Base-by-base conservation (phyloP, 2,329 filamentous ascomycete species). In the Fusarium haematococcum region DNA sequence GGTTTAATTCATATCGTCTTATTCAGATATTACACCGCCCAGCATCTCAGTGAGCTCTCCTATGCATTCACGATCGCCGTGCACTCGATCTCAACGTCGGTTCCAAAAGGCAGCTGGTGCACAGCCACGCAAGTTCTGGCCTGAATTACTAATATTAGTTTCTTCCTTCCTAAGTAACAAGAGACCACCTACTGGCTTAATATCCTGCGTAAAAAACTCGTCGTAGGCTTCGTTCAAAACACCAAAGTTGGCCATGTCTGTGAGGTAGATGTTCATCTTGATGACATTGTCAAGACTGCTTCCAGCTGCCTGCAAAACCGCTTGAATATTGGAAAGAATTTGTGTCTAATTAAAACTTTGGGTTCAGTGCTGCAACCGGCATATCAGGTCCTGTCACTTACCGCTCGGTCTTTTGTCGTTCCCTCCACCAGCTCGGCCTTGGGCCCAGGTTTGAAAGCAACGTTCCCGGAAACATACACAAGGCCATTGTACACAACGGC, bases 81-180 rank as follows among this genome's bases (percentile, higher is more conserved):
- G 6, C 39, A 43, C 39, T 43, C 39, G 6, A 43, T 43, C 39
- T 43, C 39, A 14, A 43, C 39, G 2, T 43, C 39, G 1, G 39
- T 43, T 14, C 39, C 39, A 8, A 43, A 43, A 43, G 39, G 39
- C n/a, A 43, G n/a, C n/a, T 43, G 39, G n/a, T 43, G 11, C 1
- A 43, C 39, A 11, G 39, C 39, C 11, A 43, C 39, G 13, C 39
- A 43, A 8, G 39, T 43, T 43, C 39, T 11, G 39, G 39, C 39
- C 39, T 43, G 1, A 7, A 41, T 20, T 1, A 3, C 10, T 6
- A n/a, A 1, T 1, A 8, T 41, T 41, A 41, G 39, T 13, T 20
- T 41, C 5, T 20, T 20, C 3, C 10, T 5, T 3, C 2, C 6
- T n/a, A 1, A 10, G 5, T 1, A 10, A 4, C 9, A 41, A 39